These are phyloP conservation scores for Alternaria novae-zelandiae DNA, from an alignment of 2,329 filamentous ascomycete genomes.

Conservation along the genomic window DNA sequence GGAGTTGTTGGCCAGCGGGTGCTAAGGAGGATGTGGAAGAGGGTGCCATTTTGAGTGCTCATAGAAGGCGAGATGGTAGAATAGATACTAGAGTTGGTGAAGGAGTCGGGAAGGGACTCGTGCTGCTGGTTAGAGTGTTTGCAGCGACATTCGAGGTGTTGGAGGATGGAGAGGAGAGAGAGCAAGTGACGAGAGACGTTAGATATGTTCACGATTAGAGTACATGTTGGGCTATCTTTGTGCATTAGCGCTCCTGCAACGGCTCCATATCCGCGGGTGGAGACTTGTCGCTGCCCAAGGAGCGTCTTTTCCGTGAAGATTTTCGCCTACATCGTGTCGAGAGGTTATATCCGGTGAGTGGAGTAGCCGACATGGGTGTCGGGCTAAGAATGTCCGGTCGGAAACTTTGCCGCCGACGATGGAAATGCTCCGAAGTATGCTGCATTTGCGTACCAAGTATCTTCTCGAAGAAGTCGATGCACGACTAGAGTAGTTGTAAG, in stretches of 20 bases:
- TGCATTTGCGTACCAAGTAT: background rate
- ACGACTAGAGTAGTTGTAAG: background rate
- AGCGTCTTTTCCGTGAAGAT: slow-evolving; percentile 41
- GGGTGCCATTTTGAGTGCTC: slow-evolving; percentile 37
- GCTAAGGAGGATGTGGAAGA: slow-evolving; percentile 27
- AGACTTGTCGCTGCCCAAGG: slow-evolving; percentile 22
- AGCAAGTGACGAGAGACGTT: slow-evolving; percentile 11
- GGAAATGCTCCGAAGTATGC: background rate
- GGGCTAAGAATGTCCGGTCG: slow-evolving; percentile 13
- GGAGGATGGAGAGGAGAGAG: background rate
- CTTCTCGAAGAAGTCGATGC: background rate
- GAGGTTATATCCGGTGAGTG: slow-evolving; percentile 30
- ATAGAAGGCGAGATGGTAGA: slow-evolving; percentile 24
- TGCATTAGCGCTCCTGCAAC: slow-evolving; percentile 15
- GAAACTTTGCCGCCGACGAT: background rate
- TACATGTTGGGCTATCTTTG: slow-evolving; percentile 20
- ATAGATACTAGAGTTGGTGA: background rate
- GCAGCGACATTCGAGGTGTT: background rate
- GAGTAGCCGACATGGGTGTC: slow-evolving; percentile 24
- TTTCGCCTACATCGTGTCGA: slow-evolving; percentile 16
- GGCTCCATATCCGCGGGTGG: slow-evolving; percentile 21
- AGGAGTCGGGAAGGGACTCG: background rate
- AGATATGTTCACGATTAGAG: slow-evolving; percentile 9
- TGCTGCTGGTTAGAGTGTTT: background rate
- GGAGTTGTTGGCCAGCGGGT: slow-evolving; percentile 15